Evolutionary conservation across 129 eudicot species (phyloP).

Genomic region (Apium graveolens): DNA sequence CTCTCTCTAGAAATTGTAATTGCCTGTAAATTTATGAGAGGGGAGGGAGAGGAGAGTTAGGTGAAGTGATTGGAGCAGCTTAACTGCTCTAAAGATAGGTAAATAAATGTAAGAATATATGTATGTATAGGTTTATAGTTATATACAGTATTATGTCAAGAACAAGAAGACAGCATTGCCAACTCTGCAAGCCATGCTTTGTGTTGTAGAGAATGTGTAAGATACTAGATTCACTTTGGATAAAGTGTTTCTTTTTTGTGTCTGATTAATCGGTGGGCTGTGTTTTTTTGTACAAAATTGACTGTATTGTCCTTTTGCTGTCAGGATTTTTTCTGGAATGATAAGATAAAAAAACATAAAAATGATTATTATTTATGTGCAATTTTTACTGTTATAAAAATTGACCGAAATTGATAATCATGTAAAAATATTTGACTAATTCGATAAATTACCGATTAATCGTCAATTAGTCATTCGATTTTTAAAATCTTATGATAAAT

Average conservation of each 20-base stretch:
- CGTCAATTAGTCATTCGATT: too few relatives aligned
- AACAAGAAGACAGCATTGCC: constrained; percentile 49
- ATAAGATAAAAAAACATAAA: too few relatives aligned
- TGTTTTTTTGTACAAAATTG: background rate
- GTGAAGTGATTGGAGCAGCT: constrained; percentile 63
- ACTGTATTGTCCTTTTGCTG: background rate
- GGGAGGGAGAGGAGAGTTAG: constrained; percentile 19
- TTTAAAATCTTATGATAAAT: too few relatives aligned
- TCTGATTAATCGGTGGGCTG: background rate
- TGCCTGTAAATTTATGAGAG: constrained; percentile 24
- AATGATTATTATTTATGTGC: too few relatives aligned
- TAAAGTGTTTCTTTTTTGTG: too few relatives aligned
- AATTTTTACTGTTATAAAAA: too few relatives aligned
- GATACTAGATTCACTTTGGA: background rate
- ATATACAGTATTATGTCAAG: too few relatives aligned
- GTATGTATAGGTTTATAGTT: background rate
- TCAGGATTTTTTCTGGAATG: background rate
- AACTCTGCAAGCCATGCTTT: constrained; percentile 86
- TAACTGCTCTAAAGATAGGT: constrained; percentile 25
- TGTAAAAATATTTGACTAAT: too few relatives aligned
- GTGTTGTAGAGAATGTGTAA: background rate
- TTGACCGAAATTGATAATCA: too few relatives aligned
- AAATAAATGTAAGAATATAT: background rate
- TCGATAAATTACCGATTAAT: too few relatives aligned
- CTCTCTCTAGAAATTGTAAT: constrained; percentile 3